phyloP scores from a whole-genome alignment of 495 filamentous ascomycete genomes.

The Lineolata rhizophorae region DNA sequence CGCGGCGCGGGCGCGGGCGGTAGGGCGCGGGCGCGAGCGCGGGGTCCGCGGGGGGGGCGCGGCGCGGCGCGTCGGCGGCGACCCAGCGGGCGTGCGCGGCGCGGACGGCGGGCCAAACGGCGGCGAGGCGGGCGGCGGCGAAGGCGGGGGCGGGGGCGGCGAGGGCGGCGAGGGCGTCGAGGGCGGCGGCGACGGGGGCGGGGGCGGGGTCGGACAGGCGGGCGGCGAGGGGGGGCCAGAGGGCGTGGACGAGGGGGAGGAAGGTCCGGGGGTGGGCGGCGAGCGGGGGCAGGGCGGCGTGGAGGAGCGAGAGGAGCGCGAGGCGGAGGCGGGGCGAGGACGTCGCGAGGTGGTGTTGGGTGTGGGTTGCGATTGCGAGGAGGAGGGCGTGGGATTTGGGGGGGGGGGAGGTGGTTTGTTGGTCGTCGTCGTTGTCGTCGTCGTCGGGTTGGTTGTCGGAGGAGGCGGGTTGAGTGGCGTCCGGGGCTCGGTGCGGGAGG shows the following conservation, averaged over 20 bases:
- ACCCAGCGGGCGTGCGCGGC: too few species aligned
- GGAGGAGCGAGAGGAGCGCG: conserved; percentile 49
- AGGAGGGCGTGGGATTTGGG: conserved; percentile 31
- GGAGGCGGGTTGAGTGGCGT: too few species aligned
- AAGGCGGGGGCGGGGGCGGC: neutral
- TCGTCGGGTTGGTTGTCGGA: neutral
- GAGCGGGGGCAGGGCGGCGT: conserved; percentile 42
- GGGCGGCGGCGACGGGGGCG: neutral
- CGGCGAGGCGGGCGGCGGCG: neutral
- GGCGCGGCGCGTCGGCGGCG: too few species aligned
- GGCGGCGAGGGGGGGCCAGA: neutral
- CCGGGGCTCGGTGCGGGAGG: neutral
- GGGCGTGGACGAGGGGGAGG: conserved; percentile 1
- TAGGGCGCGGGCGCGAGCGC: neutral
- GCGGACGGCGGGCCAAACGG: neutral
- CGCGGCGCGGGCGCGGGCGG: neutral
- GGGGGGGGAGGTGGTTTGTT: conserved; percentile 13
- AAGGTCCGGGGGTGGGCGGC: conserved; percentile 39
- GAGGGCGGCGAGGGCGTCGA: neutral
- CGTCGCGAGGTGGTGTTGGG: conserved; percentile 57
- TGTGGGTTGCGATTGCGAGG: conserved; percentile 20
- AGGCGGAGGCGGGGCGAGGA: conserved; percentile 57
- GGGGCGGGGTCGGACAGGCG: neutral
- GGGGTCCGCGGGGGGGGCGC: neutral
- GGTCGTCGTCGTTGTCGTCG: conserved; percentile 3